A percentile compares a stretch with the other conserved stretches of the same genome.
phyloP scores from a whole-genome alignment of 306 rosid species.

The Quercus rubra region DNA sequence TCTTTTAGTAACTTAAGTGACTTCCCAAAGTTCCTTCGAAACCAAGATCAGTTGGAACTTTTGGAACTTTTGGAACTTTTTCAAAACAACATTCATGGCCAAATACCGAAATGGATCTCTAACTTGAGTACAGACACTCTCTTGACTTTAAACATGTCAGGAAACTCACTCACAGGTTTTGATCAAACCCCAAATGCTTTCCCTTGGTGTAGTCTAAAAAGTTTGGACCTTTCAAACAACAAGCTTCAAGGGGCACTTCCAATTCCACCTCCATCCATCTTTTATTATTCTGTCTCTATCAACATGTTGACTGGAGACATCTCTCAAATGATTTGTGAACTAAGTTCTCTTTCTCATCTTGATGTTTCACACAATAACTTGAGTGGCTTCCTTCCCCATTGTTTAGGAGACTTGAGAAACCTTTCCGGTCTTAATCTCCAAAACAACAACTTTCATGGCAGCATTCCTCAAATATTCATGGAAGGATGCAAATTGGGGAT shows the following conservation, averaged over 20 bases:
- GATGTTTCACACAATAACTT: not conserved
- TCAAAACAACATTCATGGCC: too few relatives aligned
- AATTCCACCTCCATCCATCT: not conserved
- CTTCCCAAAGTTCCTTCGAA: too few relatives aligned
- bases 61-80: too few relatives aligned
- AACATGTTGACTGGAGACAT: not conserved
- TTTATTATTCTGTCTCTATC: not conserved
- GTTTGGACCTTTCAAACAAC: rapidly evolving
- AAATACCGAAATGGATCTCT: too few relatives aligned
- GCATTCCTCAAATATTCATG: too few relatives aligned
- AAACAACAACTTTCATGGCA: too few relatives aligned
- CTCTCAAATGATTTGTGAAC: not conserved
- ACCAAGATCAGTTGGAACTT: too few relatives aligned
- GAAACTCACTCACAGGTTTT: not conserved
- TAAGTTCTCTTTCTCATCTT: not conserved
- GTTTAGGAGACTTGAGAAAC: too few relatives aligned
- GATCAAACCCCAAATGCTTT: not conserved
- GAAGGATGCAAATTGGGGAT: not conserved
- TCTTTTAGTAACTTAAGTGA: too few relatives aligned
- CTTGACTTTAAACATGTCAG: rapidly evolving
- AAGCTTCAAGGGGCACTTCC: not conserved
- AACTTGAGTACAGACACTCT: too few relatives aligned
- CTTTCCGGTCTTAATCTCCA: too few relatives aligned
- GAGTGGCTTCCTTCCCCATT: not conserved
- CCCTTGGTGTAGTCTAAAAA: not conserved